These are phyloP conservation scores for Chlorociboria aeruginascens DNA, from an alignment of 495 filamentous ascomycete genomes.

Conservation along the genomic window DNA sequence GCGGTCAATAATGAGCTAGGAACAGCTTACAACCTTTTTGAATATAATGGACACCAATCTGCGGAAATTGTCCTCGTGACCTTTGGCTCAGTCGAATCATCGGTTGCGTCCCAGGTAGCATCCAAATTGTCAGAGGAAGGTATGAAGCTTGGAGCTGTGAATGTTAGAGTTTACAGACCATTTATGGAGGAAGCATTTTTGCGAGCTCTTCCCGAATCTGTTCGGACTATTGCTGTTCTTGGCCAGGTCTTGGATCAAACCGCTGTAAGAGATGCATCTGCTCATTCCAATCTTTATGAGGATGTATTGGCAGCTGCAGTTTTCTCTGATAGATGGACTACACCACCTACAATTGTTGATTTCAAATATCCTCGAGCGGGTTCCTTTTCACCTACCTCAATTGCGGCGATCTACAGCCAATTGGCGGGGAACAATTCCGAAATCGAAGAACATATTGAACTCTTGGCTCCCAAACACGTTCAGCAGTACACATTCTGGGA, in stretches of 20 bases:
- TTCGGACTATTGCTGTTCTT: slow-evolving; percentile 56
- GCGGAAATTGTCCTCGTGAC: slow-evolving; percentile 75
- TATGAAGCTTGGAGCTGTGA: slow-evolving; percentile 71
- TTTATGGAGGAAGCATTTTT: slow-evolving; percentile 93
- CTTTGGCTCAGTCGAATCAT: slow-evolving; percentile 83
- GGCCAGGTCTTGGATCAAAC: slow-evolving; percentile 43
- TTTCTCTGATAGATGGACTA: slow-evolving; percentile 55
- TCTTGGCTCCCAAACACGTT: slow-evolving; percentile 37
- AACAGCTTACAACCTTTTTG: slow-evolving; percentile 83
- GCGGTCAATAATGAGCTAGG: slow-evolving; percentile 87
- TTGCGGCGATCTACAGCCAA: slow-evolving; percentile 55
- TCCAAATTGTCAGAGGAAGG: slow-evolving; percentile 56
- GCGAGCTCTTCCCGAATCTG: slow-evolving; percentile 60
- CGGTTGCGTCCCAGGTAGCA: slow-evolving; percentile 73
- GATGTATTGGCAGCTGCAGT: slow-evolving; percentile 78
- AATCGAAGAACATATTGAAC: slow-evolving; percentile 33
- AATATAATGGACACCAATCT: slow-evolving; percentile 77
- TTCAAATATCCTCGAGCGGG: slow-evolving; percentile 80
- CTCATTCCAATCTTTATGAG: slow-evolving; percentile 73
- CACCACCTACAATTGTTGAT: slow-evolving; percentile 54
- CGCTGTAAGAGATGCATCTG: slow-evolving; percentile 51
- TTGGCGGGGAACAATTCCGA: slow-evolving; percentile 36
- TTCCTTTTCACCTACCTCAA: slow-evolving; percentile 68
- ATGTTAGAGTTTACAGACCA: slow-evolving; percentile 85
- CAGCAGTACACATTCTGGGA: slow-evolving; percentile 95